phyloP scores from a whole-genome alignment of 2,329 filamentous ascomycete species.

The Aspergillus sp. region DNA sequence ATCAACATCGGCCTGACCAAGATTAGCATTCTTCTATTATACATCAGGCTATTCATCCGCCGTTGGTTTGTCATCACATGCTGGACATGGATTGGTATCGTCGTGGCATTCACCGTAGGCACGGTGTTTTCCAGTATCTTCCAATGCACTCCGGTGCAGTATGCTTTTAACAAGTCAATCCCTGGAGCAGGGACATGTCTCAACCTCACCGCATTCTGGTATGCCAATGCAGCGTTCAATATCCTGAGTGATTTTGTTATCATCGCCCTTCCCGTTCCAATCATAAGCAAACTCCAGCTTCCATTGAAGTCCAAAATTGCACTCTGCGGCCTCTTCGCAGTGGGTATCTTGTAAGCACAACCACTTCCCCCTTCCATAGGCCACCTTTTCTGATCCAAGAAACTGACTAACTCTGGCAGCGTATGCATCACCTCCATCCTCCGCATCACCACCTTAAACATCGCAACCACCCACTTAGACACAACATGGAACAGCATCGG shows the following conservation, averaged over 20 bases:
- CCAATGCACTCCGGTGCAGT: conserved; percentile 16
- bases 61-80: conserved; percentile 14
- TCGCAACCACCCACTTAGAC: conserved; percentile 15
- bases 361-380: background rate
- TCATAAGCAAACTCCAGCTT: conserved; percentile 27
- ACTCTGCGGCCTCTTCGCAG: conserved; percentile 29
- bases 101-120: conserved; percentile 15
- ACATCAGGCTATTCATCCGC: conserved; percentile 15
- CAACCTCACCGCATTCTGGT: conserved; percentile 45
- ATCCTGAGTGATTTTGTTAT: conserved; percentile 34
- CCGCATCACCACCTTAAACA: conserved; percentile 10
- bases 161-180: conserved; percentile 12
- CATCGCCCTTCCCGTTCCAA: conserved; percentile 28
- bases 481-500: conserved; percentile 21
- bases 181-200: conserved; percentile 36
- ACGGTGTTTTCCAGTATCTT: conserved; percentile 17
- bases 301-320: conserved; percentile 45
- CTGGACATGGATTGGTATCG: conserved; percentile 11
- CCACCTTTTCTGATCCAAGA: background rate
- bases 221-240: conserved; percentile 42
- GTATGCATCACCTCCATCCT: conserved; percentile 13
- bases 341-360: conserved; percentile 27
- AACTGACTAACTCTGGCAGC: conserved; percentile 2
- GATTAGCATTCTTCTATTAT: conserved; percentile 19
- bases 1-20: conserved; percentile 19